Base-by-base conservation (phyloP, 2,329 filamentous ascomycete species). In the Epichloe baconii region DNA sequence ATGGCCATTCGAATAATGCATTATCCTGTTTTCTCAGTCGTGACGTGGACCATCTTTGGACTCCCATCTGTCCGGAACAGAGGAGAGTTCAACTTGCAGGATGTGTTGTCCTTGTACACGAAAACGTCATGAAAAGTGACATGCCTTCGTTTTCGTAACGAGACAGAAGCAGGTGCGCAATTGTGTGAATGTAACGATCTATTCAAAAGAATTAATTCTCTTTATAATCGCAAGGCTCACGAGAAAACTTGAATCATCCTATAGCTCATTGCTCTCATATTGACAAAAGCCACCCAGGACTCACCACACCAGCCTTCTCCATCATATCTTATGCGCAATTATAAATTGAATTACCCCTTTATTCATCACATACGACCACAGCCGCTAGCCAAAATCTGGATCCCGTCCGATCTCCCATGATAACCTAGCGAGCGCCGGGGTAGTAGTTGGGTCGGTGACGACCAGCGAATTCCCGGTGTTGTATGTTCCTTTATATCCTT, bases 391-490 rank as follows among this genome's bases (percentile, higher is more conserved):
- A 6, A 49, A 43, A 42, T 49, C 47, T 11, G 38, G 47, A 49
- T 36, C 47, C 47, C 47, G 47, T 49, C 47, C 40, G 47, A 49
- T 49, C 47, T 49, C 47, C 38, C 11, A 43, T 4, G 47, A 49
- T 42, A 49, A 49, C 14, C 47, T 36, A 7, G 47, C 17, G 40
- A 49, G 47, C 38, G 47, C 47, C n/a, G 47, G 47, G 43, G 42
- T 43, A 49, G 47, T 49, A 49, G 47, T 43, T 49, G 44, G 50
- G 44, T 51, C 50, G 44, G 50, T 51, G 50, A 51, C 50, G 50
- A 48, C 50, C 44, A 48, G 44, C 50, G 50, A 51, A 51, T 37
- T 43, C 45, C 50, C 31, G 44, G 44, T 51, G 50, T 51, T 48
- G 50, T 51, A 51, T 51, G 50, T 51, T 31, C 8, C 23, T 0